phyloP scores from a whole-genome alignment of 2,329 filamentous ascomycete species.

The Didymella glomerata region DNA sequence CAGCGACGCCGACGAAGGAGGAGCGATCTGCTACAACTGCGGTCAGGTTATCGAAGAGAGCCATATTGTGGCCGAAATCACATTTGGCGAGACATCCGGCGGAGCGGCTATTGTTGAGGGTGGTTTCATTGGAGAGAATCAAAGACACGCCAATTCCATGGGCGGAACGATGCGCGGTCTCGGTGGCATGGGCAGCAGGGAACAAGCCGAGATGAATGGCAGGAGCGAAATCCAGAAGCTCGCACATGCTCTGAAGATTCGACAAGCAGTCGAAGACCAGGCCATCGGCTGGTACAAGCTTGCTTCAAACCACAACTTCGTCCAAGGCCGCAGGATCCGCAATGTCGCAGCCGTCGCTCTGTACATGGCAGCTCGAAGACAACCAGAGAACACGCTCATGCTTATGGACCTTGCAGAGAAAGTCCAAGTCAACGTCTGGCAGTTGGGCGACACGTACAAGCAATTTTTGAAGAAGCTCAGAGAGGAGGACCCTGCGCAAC shows the following conservation, averaged over 20 bases:
- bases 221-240: constrained; percentile 53
- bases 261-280: constrained; percentile 48
- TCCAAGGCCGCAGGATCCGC: constrained; percentile 76
- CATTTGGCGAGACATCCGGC: constrained; percentile 85
- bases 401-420: constrained; percentile 95
- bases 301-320: constrained; percentile 67
- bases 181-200: constrained; percentile 63
- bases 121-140: constrained; percentile 84
- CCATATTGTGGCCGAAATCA: constrained; percentile 91
- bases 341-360: constrained; percentile 90
- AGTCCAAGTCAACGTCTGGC: constrained; percentile 86
- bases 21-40: constrained; percentile 73
- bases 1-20: constrained; percentile 32
- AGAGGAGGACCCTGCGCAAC: constrained; percentile 63
- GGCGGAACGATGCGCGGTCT: constrained; percentile 58
- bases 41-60: constrained; percentile 84
- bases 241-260: constrained; percentile 51
- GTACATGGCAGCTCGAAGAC: constrained; percentile 85
- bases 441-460: constrained; percentile 89
- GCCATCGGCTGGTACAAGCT: constrained; percentile 56
- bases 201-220: constrained; percentile 69
- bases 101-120: constrained; percentile 92
- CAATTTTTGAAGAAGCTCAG: constrained; percentile 73
- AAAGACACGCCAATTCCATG: constrained; percentile 75
- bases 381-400: constrained; percentile 83